These are phyloP conservation scores for Citrus inodora DNA, from an alignment of 345 rosid genomes.

Conservation along the genomic window DNA sequence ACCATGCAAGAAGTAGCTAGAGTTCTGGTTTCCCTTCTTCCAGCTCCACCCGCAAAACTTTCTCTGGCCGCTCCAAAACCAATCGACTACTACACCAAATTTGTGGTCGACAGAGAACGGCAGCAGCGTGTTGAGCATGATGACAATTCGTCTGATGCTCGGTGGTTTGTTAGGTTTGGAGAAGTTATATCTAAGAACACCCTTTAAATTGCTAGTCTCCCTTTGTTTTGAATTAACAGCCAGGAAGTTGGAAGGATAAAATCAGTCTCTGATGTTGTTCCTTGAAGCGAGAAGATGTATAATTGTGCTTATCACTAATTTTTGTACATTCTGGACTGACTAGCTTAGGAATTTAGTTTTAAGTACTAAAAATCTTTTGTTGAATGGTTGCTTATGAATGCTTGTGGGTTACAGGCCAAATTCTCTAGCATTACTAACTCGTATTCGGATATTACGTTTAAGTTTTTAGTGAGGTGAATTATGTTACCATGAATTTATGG, in stretches of 20 bases:
- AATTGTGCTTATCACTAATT: background rate
- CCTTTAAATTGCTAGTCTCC: constrained; percentile 17
- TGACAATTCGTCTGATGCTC: constrained; percentile 51
- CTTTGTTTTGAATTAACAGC: background rate
- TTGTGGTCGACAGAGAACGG: constrained; percentile 38
- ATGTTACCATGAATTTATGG: too few species aligned
- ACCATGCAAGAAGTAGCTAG: constrained; percentile 87
- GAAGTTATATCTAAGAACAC: constrained; percentile 74
- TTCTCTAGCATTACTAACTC: too few species aligned
- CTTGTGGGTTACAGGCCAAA: too few species aligned
- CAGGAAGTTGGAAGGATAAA: background rate
- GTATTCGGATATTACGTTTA: too few species aligned
- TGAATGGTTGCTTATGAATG: too few species aligned
- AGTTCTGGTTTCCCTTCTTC: constrained; percentile 63
- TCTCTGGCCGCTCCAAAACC: constrained; percentile 29
- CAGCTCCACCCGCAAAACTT: constrained; percentile 43
- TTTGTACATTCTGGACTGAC: constrained; percentile 8
- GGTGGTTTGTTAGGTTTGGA: constrained; percentile 65
- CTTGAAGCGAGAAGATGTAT: background rate
- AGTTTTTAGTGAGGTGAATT: too few species aligned
- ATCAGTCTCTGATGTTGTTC: background rate
- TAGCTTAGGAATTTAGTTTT: background rate
- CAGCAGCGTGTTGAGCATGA: constrained; percentile 26
- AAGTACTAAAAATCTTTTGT: background rate
- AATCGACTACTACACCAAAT: constrained; percentile 38